Conservation (phyloP, 176 grass and related monocot species). For the Musa itinerans region DNA sequence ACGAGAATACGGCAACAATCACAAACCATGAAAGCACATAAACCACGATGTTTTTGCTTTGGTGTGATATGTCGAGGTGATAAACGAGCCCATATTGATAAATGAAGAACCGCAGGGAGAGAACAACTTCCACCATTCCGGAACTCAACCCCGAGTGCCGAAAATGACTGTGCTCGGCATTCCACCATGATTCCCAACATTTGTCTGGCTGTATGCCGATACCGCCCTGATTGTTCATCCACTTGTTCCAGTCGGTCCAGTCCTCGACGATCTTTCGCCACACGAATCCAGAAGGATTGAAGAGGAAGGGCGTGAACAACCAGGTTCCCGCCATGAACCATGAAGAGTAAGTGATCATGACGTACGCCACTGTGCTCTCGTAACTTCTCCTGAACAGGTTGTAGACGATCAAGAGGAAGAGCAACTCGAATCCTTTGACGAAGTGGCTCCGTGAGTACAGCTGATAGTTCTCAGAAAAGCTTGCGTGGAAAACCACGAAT, state of each 20-base stretch:
- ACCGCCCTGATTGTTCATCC: conserved; percentile 88
- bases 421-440: conserved; percentile 88
- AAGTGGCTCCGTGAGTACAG: conserved; percentile 90
- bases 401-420: conserved; percentile 74
- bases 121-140: conserved; percentile 65
- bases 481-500: conserved; percentile 91
- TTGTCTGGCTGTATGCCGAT: conserved; percentile 81
- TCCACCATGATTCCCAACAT: conserved; percentile 99
- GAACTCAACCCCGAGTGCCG: conserved; percentile 62
- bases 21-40: conserved; percentile 92
- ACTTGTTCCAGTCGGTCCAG: conserved; percentile 79
- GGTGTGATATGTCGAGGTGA: conserved; percentile 81
- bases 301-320: conserved; percentile 86
- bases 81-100: conserved; percentile 97
- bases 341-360: conserved; percentile 83
- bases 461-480: conserved; percentile 89
- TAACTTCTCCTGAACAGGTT: conserved; percentile 73
- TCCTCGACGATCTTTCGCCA: conserved; percentile 92
- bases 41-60: conserved; percentile 80
- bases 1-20: conserved; percentile 63
- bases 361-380: conserved; percentile 48
- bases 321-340: conserved; percentile 95
- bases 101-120: conserved; percentile 83
- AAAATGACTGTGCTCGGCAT: conserved; percentile 77
- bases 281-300: conserved; percentile 82